These are phyloP conservation scores for Neurospora pannonica DNA, from an alignment of 495 filamentous ascomycete genomes.

Conservation along the genomic window DNA sequence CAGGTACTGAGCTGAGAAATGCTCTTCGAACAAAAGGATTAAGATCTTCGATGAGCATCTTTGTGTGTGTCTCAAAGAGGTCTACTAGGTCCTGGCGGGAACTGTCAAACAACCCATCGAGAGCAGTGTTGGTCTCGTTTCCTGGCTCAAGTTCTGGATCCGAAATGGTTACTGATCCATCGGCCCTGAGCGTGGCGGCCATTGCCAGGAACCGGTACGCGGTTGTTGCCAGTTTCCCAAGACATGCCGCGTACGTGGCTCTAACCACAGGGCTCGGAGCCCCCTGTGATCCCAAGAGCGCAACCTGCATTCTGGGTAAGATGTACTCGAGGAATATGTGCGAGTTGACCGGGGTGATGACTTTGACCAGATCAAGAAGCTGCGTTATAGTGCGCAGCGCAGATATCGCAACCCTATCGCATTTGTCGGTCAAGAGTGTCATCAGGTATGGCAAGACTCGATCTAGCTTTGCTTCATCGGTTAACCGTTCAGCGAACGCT, in stretches of 20 bases:
- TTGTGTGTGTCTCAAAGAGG: conserved; percentile 79
- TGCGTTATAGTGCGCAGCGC: conserved; percentile 81
- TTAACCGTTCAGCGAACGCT: conserved; percentile 82
- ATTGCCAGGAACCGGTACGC: conserved; percentile 80
- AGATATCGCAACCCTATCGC: conserved; percentile 72
- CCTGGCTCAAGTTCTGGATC: conserved; percentile 78
- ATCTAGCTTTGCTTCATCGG: conserved; percentile 95
- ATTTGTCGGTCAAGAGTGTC: conserved; percentile 66
- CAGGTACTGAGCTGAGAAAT: conserved; percentile 87
- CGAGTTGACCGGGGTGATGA: conserved; percentile 89
- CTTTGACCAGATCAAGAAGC: conserved; percentile 73
- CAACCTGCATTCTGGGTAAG: conserved; percentile 67
- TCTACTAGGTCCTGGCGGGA: conserved; percentile 66
- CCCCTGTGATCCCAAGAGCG: conserved; percentile 48
- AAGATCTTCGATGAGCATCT: conserved; percentile 75
- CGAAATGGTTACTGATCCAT: conserved; percentile 67
- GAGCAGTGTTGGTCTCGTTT: conserved; percentile 45
- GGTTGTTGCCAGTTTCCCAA: conserved; percentile 86
- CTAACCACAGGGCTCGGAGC: conserved; percentile 62
- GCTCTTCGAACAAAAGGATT: conserved; percentile 85
- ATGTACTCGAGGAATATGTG: conserved; percentile 95
- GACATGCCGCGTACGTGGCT: conserved; percentile 83
- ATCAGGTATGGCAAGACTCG: conserved; percentile 86
- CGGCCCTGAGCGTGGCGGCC: conserved; percentile 77
- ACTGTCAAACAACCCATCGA: conserved; percentile 75